phyloP scores from a whole-genome alignment of 345 rosid species.

The Mangifera indica region DNA sequence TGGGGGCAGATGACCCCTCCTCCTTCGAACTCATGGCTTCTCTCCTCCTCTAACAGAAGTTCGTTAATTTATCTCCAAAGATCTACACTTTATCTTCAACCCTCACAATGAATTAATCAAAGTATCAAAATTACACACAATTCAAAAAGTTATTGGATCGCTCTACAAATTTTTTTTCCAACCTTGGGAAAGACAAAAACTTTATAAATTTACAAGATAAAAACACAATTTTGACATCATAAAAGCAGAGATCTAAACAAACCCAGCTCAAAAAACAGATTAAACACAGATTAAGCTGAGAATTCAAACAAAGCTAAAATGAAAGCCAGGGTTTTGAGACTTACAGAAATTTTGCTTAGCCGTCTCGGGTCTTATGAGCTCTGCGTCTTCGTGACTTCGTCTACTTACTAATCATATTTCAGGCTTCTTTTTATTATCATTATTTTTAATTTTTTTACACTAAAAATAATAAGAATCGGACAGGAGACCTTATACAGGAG shows the following conservation, averaged over 20 bases:
- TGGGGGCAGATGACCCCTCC: constrained; percentile 77
- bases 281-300: neutral
- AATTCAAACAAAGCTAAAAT: neutral
- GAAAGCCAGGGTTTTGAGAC: constrained; percentile 13
- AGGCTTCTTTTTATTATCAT: too few relatives aligned
- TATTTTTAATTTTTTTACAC: too few relatives aligned
- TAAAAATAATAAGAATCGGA: too few relatives aligned
- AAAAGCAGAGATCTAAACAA: constrained; percentile 8
- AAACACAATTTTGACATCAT: neutral
- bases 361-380: too few relatives aligned
- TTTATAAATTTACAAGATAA: neutral
- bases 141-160: constrained; percentile 28
- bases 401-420: too few relatives aligned
- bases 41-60: neutral
- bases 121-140: constrained; percentile 12
- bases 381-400: too few relatives aligned
- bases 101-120: constrained; percentile 6
- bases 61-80: neutral
- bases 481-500: too few relatives aligned
- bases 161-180: neutral
- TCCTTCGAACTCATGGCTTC: constrained; percentile 53
- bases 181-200: constrained; percentile 5
- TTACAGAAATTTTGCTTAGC: neutral
- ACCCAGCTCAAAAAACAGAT: too few relatives aligned
- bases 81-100: neutral